Evolutionary conservation across 2,329 filamentous ascomycete species (phyloP), one percentile per base, ranked within the genome.

Genomic region (Neonectria sp.): DNA sequence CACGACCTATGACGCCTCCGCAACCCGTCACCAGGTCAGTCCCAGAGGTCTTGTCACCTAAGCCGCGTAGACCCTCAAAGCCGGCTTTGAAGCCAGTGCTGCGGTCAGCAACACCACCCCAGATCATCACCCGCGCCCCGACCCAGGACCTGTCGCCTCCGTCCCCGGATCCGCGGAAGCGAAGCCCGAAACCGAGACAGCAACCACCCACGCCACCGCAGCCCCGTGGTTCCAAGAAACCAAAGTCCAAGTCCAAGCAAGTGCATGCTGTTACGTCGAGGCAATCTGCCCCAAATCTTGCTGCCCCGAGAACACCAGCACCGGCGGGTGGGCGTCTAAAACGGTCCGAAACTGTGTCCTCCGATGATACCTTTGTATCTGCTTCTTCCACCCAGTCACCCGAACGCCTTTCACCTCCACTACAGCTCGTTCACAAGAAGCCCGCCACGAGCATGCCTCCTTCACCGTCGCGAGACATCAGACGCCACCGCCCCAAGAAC

Each of bases 341-440:
- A 21, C 71, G 70, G 15, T 65, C 75, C 11, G 69, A 67, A 17
- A 82, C 82, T 3, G 75, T 71, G 6, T 84, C 82, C 5, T 86
- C 85, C 3, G 75, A 85, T 68, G 84, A 86, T 60, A 85, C 82
- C 1, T 86, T 87, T 69, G 83, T 79, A 15, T 79, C 77, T 73
- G 82, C 80, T 33, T 83, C 81, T 3, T 83, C 81, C 24, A 75
- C 72, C 9, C 79, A 78, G 58, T 79, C 81, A 24, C 75, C 77
- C 15, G 67, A 73, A 51, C 71, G 74, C 12, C 63, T 71, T 13
- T 79, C 79, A 5, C 77, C 77, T 35, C 74, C 67, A 8, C 57
- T 71, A 27, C 70, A 33, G 63, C 71, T 61, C 68, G 70, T 9
- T 15, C 57, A 64, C 15, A 66, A 58, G 29, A 60, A 68, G 9